These are phyloP conservation scores for Aspergillus texensis DNA, from an alignment of 2,329 filamentous ascomycete species.

Conservation along the genomic window DNA sequence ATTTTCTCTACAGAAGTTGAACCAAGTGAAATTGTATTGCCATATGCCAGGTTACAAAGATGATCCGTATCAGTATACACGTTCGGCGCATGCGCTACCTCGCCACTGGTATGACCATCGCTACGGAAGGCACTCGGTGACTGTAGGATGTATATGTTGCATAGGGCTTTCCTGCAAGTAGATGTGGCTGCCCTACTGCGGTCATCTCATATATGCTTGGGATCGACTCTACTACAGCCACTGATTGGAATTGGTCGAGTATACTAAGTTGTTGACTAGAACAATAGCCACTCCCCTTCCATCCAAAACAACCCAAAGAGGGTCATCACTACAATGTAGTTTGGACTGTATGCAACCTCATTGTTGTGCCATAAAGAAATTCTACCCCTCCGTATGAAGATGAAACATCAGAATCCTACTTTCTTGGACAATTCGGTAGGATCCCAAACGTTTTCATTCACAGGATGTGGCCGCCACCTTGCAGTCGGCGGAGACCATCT, in stretches of 20 bases:
- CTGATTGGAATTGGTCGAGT: not conserved
- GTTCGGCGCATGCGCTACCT: not conserved
- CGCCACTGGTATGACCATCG: not conserved
- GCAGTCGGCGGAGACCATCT: not conserved
- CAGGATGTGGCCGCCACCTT: not conserved
- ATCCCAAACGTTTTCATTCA: not conserved
- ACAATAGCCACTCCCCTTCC: not conserved
- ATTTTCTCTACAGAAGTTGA: not conserved
- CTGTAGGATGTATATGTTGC: not conserved
- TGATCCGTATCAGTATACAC: not conserved
- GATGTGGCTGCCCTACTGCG: not conserved
- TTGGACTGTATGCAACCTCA: not conserved
- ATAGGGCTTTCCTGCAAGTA: not conserved
- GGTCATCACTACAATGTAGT: not conserved
- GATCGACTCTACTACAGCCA: not conserved
- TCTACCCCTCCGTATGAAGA: too few species aligned
- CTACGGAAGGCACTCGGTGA: not conserved
- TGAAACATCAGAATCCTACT: not conserved
- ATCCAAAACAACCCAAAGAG: not conserved
- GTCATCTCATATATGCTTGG: not conserved
- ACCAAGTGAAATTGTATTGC: not conserved
- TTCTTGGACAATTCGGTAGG: too few species aligned
- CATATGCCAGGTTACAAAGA: not conserved
- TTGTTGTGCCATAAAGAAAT: too few species aligned
- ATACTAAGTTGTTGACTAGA: not conserved